phyloP scores from a whole-genome alignment of 2,329 filamentous ascomycete genomes.

The Fusarium devonianum region DNA sequence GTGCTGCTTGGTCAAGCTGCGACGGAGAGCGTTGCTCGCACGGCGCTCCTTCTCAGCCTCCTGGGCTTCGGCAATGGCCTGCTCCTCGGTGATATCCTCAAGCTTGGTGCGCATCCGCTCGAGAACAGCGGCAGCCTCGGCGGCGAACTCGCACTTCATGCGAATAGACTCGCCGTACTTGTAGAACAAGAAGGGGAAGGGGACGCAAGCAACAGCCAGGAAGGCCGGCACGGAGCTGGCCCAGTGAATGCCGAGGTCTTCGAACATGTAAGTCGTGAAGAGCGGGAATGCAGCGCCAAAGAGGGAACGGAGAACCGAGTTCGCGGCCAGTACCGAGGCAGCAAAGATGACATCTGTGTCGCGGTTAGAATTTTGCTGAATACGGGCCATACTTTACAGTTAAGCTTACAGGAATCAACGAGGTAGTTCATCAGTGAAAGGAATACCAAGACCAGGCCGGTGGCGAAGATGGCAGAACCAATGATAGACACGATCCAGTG shows the following conservation, averaged over 20 bases:
- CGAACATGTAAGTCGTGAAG: slow-evolving; percentile 69
- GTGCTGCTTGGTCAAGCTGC: slow-evolving; percentile 29
- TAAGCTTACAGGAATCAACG: slow-evolving; percentile 63
- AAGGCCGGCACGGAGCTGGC: slow-evolving; percentile 77
- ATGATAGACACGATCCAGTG: slow-evolving; percentile 64
- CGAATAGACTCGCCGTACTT: slow-evolving; percentile 71
- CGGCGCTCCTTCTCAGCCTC: slow-evolving; percentile 40
- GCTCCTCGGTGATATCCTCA: slow-evolving; percentile 41
- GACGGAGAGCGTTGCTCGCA: slow-evolving; percentile 32
- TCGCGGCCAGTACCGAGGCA: slow-evolving; percentile 76
- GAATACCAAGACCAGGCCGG: slow-evolving; percentile 69
- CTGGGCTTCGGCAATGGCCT: slow-evolving; percentile 36
- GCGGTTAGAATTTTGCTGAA: slow-evolving; percentile 19
- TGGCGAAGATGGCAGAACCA: slow-evolving; percentile 58
- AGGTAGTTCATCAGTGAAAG: slow-evolving; percentile 72
- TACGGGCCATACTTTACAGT: neutral
- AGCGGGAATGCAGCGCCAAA: slow-evolving; percentile 78
- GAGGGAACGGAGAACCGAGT: slow-evolving; percentile 72
- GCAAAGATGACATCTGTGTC: slow-evolving; percentile 73
- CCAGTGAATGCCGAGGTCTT: slow-evolving; percentile 75
- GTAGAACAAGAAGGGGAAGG: slow-evolving; percentile 80
- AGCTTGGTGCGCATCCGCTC: slow-evolving; percentile 50
- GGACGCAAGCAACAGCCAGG: slow-evolving; percentile 73
- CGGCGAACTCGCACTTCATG: slow-evolving; percentile 72
- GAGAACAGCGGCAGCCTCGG: slow-evolving; percentile 70